Evolutionary conservation across 257 asterid genomes (phyloP), one percentile per base, ranked within the genome.

Genomic region (Salvia rosmarinus): DNA sequence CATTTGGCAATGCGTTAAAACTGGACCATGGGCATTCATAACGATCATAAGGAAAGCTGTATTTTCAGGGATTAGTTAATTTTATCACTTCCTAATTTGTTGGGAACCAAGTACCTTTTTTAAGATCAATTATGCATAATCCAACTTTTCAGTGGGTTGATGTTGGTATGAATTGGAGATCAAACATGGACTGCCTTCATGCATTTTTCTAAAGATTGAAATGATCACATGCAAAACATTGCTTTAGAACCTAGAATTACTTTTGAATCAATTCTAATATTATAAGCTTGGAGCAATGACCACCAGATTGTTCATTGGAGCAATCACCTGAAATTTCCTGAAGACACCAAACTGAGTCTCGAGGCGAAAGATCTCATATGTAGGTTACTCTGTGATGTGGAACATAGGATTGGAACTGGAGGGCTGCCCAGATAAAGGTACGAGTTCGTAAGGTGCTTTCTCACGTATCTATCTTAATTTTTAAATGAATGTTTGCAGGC

Each of bases 251-350:
- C 37, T 19, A 30, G 25, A 40, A 50, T 69, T 70, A 54, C 17
- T 67, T 35, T 34, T 72, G 68, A 65, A 20, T 30, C 69, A 57
- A 43, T 39, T 59, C 3, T 56, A 49, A 14, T 75, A 78, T 71
- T 30, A 75, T 69, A 59, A 64, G 65, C 52, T 43, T 72, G 42
- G n/a, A 28, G 74, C 46, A 70, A 68, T 73, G 67, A 9, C 80
- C 68, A 56, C 63, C 95, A 95, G 95, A 95, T 95, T 78, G 99
- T 95, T 75, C 97, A 91, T 78, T 95, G 98, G 99, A 85, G 87
- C 83, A 85, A 91, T 85, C 95, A 95, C 83, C 88, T 89, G 70
- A 85, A 70, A 70, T 95, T 91, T 80, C 96, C 97, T 3, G 92
- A 87, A 77, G 98, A 88, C 75, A 42, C 89, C 80, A 85, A 80